Percentiles rank a stretch among this genome's conserved stretches.
These are phyloP conservation scores for Hymenoscyphus fructigenus DNA, from an alignment of 2,329 filamentous ascomycete species.

Conservation along the genomic window DNA sequence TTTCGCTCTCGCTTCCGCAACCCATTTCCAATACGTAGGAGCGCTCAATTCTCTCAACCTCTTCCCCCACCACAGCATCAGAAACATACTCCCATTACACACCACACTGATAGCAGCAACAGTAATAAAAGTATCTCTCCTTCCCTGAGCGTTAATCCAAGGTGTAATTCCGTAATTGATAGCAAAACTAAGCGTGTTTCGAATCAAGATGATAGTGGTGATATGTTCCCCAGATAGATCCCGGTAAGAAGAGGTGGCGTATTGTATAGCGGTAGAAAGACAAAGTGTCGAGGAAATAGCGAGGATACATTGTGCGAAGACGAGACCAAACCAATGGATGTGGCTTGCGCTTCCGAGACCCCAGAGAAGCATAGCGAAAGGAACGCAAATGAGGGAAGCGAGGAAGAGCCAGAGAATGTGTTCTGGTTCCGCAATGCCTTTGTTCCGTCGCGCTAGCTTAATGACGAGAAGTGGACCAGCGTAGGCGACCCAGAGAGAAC, in stretches of 20 bases:
- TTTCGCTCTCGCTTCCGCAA: conserved; percentile 22
- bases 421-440: conserved; percentile 38
- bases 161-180: conserved; percentile 51
- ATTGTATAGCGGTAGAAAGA: conserved; percentile 45
- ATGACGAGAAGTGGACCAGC: conserved; percentile 23
- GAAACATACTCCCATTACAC: conserved; percentile 26
- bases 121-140: conserved; percentile 44
- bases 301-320: conserved; percentile 48
- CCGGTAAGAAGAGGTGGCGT: conserved; percentile 48
- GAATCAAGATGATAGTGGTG: conserved; percentile 46
- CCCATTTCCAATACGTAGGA: conserved; percentile 24
- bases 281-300: conserved; percentile 36
- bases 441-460: conserved; percentile 41
- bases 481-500: conserved; percentile 24
- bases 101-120: conserved; percentile 36
- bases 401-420: conserved; percentile 35
- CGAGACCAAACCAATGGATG: conserved; percentile 45
- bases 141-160: conserved; percentile 42
- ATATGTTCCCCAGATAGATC: conserved; percentile 48
- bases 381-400: conserved; percentile 41
- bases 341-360: conserved; percentile 48
- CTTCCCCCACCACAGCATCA: conserved; percentile 26
- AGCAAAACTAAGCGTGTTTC: conserved; percentile 50
- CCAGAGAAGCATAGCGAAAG: conserved; percentile 47
- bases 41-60: conserved; percentile 22